Base-by-base conservation (phyloP, 176 grass and related monocot species). In the Oryza longistaminata region DNA sequence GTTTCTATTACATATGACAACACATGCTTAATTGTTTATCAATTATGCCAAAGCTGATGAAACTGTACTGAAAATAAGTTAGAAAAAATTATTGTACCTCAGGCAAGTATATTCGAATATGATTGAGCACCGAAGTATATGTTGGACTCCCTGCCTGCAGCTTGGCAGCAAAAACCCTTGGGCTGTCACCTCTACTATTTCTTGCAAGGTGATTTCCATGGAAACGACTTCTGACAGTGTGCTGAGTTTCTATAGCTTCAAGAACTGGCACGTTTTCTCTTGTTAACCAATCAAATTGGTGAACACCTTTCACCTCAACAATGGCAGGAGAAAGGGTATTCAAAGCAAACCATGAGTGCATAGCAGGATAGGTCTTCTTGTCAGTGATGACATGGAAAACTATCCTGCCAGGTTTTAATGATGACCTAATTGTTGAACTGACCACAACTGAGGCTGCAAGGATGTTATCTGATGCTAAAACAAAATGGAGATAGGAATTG, bases 271-370 rank as follows among this genome's bases (percentile, higher is more conserved):
- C 81, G 85, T 96, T 94, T 88, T 99, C 96, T 89, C 90, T 96
- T 71, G 93, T 94, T 71, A 96, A 94, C 96, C 93, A 99, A 74
- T 92, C 96, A 84, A 99, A 96, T 61, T 99, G 96, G 74, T 99
- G 93, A 58, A 99, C 90, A 69, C 91, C 91, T 88, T 95, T 98
- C 49, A 96, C 93, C 88, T 94, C 93, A 74, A 99, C 81, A 76
- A 95, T 90, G 73, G 91, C 91, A 68, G 88, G 87, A 74, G 79
- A 73, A 34, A 91, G 80, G 66, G 91, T 83, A 90, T 99, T 95
- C 87, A 99, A 87, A 75, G 93, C 96, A 91, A 95, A 98, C 96
- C 96, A 98, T 50, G 96, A 98, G 83, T 95, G 93, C 96, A 98
- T 98, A 70, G 89, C 91, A 67, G 96, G 93, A 86, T 96, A 98